Conservation (phyloP, 306 rosid genomes). For the Fagus crenata region DNA sequence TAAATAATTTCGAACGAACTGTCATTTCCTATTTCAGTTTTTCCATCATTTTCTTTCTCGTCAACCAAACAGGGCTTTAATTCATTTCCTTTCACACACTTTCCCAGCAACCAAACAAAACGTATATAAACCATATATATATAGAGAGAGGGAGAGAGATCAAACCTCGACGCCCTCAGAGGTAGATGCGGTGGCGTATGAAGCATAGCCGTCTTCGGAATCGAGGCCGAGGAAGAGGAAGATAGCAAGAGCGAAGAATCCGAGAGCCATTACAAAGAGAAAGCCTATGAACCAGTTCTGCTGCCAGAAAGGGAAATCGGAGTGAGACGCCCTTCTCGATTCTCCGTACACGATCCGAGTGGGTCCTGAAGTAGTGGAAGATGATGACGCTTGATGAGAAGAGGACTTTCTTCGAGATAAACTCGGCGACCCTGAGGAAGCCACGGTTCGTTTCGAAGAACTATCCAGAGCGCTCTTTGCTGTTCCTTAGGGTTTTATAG, state of each 20-base stretch:
- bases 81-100: not conserved
- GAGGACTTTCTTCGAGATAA: conserved; percentile 79
- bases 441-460: conserved; percentile 72
- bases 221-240: conserved; percentile 78
- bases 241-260: conserved; percentile 65
- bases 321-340: conserved; percentile 44
- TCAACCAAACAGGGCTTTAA: not conserved
- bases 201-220: conserved; percentile 45
- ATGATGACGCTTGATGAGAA: conserved; percentile 42
- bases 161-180: conserved; percentile 89
- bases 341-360: conserved; percentile 69
- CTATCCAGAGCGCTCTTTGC: conserved; percentile 24
- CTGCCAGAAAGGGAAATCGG: conserved; percentile 88
- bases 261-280: conserved; percentile 81
- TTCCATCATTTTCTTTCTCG: not conserved
- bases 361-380: conserved; percentile 36
- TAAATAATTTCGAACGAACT: not conserved
- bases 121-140: not conserved
- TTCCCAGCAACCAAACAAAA: not conserved
- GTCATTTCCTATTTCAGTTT: not conserved
- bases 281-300: conserved; percentile 81
- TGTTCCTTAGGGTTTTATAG: not conserved
- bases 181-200: conserved; percentile 63
- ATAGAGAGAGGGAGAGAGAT: not conserved
- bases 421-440: conserved; percentile 78